These are phyloP conservation scores for Ministeria vibrans DNA, from an alignment of 78 protist genomes.

Conservation along the genomic window DNA sequence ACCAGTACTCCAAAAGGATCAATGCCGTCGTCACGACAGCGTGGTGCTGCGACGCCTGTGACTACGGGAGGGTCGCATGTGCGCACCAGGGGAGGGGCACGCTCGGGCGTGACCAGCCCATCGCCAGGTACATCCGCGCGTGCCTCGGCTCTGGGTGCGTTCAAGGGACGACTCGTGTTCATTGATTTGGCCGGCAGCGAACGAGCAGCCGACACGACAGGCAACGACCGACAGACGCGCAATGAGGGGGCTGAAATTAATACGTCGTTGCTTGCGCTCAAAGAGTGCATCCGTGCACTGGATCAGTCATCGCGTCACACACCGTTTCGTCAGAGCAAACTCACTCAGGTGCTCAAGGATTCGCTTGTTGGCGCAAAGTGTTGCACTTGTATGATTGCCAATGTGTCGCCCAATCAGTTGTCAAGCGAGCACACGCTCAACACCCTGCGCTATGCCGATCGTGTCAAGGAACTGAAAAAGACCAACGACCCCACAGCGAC, in stretches of 20 bases:
- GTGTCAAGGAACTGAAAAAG: too few relatives aligned
- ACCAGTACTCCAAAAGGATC: too few relatives aligned
- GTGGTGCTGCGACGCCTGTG: too few relatives aligned
- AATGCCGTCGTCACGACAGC: too few relatives aligned
- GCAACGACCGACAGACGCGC: slow-evolving; percentile 75
- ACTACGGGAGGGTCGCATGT: too few relatives aligned
- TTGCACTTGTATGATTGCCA: slow-evolving; percentile 87
- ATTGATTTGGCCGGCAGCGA: slow-evolving; percentile 93
- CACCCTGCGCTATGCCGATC: slow-evolving; percentile 91
- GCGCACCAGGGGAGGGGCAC: too few relatives aligned
- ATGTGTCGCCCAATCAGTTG: slow-evolving; percentile 65
- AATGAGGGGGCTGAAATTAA: slow-evolving; percentile 93
- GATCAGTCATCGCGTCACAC: slow-evolving; percentile 64
- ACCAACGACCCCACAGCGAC: too few relatives aligned
- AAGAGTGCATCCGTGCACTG: slow-evolving; percentile 92
- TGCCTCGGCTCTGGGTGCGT: background rate
- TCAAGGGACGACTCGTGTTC: slow-evolving; percentile 72
- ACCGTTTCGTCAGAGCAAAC: slow-evolving; percentile 82
- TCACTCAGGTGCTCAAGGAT: slow-evolving; percentile 80
- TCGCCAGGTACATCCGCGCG: too few relatives aligned
- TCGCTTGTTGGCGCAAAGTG: slow-evolving; percentile 74
- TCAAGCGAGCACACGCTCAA: slow-evolving; percentile 83
- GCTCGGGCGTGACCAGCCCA: too few relatives aligned
- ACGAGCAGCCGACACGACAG: slow-evolving; percentile 77
- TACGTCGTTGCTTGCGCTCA: slow-evolving; percentile 82